Conservation (phyloP, 768 basidiomycete genomes). For the Pisolithus microcarpus region DNA sequence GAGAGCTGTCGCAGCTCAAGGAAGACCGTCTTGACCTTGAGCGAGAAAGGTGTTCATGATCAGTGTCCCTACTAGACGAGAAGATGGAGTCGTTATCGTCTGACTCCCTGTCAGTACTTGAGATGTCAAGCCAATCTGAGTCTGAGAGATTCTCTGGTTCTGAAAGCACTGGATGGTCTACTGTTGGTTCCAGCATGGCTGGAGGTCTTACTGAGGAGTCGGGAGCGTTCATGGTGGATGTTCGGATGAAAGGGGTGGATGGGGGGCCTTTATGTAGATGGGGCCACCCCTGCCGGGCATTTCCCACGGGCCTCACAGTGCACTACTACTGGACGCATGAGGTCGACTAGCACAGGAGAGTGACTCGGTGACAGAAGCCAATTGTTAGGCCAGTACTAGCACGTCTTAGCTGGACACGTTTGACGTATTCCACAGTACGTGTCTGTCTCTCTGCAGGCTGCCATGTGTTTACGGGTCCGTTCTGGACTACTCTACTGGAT, state of each 20-base stretch:
- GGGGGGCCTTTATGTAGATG: constrained; percentile 18
- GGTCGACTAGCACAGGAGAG: too few species aligned
- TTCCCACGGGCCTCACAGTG: background rate
- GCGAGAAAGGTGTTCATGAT: constrained; percentile 48
- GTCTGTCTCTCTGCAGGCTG: background rate
- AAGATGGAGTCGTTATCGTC: constrained; percentile 66
- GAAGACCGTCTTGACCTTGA: constrained; percentile 65
- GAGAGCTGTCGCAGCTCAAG: constrained; percentile 60
- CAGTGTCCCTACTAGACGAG: constrained; percentile 44
- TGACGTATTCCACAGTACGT: background rate
- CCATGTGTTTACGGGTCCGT: background rate
- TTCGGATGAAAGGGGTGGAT: constrained; percentile 23
- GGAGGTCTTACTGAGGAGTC: constrained; percentile 15
- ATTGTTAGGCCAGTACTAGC: too few species aligned
- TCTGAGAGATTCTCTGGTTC: constrained; percentile 66
- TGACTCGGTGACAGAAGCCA: too few species aligned
- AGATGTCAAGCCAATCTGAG: constrained; percentile 79
- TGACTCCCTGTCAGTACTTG: constrained; percentile 55
- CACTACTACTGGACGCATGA: too few species aligned
- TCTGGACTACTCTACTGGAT: background rate
- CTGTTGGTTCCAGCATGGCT: constrained; percentile 28
- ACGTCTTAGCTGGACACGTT: too few species aligned
- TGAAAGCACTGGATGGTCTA: constrained; percentile 41
- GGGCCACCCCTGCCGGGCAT: constrained; percentile 1
- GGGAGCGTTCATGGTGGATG: constrained; percentile 10